A percentile compares a stretch with the other conserved stretches of the same genome.
Evolutionary conservation across 2,329 filamentous ascomycete genomes (phyloP).

Genomic region (Penicillium sp.): DNA sequence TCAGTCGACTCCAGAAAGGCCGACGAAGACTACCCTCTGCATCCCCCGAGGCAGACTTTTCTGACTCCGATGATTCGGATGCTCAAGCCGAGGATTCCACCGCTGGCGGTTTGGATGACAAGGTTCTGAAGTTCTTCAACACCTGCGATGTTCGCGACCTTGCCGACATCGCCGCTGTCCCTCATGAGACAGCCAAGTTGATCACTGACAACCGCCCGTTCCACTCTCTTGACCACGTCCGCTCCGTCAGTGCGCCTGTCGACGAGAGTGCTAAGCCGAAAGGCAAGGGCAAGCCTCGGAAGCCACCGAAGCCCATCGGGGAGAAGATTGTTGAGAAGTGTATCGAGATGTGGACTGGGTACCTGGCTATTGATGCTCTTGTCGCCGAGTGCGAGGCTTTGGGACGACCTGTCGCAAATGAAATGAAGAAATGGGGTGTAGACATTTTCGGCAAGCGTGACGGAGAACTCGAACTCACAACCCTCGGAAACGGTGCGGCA

Average conservation of each 20-base stretch:
- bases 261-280: slow-evolving; percentile 43
- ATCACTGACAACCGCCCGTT: slow-evolving; percentile 78
- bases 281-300: slow-evolving; percentile 49
- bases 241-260: slow-evolving; percentile 57
- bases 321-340: slow-evolving; percentile 67
- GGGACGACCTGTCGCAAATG: slow-evolving; percentile 63
- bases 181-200: slow-evolving; percentile 65
- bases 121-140: slow-evolving; percentile 80
- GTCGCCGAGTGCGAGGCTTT: slow-evolving; percentile 73
- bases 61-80: slow-evolving; percentile 49
- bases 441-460: slow-evolving; percentile 62
- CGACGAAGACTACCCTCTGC: slow-evolving; percentile 36
- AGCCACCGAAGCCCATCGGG: slow-evolving; percentile 57
- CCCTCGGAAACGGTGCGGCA: slow-evolving; percentile 42
- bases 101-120: slow-evolving; percentile 49
- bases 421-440: slow-evolving; percentile 68
- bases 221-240: slow-evolving; percentile 61
- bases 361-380: slow-evolving; percentile 78
- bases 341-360: slow-evolving; percentile 72
- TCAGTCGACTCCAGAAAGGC: slow-evolving; percentile 50
- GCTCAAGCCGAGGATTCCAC: slow-evolving; percentile 39
- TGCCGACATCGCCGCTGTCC: slow-evolving; percentile 75
- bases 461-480: slow-evolving; percentile 61
- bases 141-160: slow-evolving; percentile 72
- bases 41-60: slow-evolving; percentile 35